Conservation (phyloP, 2,329 filamentous ascomycete species). For the Helotiales sp. region DNA sequence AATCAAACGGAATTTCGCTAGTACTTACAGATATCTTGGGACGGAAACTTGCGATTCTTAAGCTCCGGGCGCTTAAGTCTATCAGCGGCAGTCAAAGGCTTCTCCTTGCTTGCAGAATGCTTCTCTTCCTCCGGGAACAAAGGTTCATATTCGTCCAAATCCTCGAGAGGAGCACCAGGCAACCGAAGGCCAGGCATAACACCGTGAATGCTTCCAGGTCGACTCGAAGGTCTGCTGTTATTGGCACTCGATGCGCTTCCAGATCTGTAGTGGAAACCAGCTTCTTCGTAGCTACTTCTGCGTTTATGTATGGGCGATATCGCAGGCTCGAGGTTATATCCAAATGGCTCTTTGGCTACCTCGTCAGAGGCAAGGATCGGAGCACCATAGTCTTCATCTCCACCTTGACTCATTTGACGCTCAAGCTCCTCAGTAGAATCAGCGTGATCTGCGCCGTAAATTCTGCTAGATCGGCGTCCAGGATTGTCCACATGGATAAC, state of each 20-base stretch:
- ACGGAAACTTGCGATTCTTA: conserved; percentile 79
- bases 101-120: conserved; percentile 49
- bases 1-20: neutral
- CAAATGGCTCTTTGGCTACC: conserved; percentile 72
- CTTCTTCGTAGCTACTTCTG: conserved; percentile 62
- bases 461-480: conserved; percentile 49
- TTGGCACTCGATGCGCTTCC: conserved; percentile 53
- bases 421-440: conserved; percentile 55
- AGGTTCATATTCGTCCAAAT: conserved; percentile 93
- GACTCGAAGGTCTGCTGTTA: conserved; percentile 60
- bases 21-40: conserved; percentile 78
- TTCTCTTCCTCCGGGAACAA: conserved; percentile 83
- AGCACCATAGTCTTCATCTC: conserved; percentile 63
- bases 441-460: conserved; percentile 49
- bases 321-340: conserved; percentile 76
- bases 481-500: conserved; percentile 82
- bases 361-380: conserved; percentile 92
- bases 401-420: conserved; percentile 35
- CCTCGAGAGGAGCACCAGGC: conserved; percentile 75
- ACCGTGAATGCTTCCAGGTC: conserved; percentile 66
- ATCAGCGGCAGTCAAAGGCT: conserved; percentile 56
- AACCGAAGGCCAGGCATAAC: conserved; percentile 51
- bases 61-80: conserved; percentile 59
- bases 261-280: conserved; percentile 53
- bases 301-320: conserved; percentile 75